Conservation (phyloP, 2,329 filamentous ascomycete genomes). For the Raffaelea ambrosiae region DNA sequence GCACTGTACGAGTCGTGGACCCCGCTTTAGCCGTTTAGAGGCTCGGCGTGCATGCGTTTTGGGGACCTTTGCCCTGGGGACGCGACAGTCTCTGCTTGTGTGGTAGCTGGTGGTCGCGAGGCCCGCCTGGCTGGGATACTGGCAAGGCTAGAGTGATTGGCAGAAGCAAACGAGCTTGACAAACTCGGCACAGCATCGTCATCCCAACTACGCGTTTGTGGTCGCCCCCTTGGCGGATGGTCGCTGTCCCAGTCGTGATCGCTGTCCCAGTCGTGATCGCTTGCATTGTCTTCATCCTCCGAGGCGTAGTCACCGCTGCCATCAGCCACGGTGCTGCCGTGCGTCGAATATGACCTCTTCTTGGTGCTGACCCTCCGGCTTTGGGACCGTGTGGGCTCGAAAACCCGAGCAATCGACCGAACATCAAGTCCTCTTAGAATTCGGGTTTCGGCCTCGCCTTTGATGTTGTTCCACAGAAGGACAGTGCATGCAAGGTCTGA, state of each 20-base stretch:
- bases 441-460: constrained; percentile 5
- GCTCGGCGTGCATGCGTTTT: too few relatives aligned
- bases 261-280: neutral
- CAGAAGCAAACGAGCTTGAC: too few relatives aligned
- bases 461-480: constrained; percentile 5
- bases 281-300: constrained; percentile 1
- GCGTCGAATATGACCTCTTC: constrained; percentile 3
- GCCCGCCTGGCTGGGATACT: too few relatives aligned
- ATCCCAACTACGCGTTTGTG: too few relatives aligned
- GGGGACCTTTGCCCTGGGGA: too few relatives aligned
- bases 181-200: too few relatives aligned
- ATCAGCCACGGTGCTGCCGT: constrained; percentile 1
- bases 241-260: neutral
- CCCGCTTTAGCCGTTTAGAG: too few relatives aligned
- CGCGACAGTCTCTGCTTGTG: too few relatives aligned
- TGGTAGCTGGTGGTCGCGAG: too few relatives aligned
- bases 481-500: constrained; percentile 4
- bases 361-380: constrained; percentile 5
- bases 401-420: constrained; percentile 2
- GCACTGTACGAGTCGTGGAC: too few relatives aligned
- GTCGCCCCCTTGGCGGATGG: too few relatives aligned
- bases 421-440: constrained; percentile 3
- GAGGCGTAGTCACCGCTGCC: neutral
- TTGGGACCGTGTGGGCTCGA: constrained; percentile 2
- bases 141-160: too few relatives aligned